Evolutionary conservation across 306 rosid genomes (phyloP).

Genomic region (Phaseolus lunatus): DNA sequence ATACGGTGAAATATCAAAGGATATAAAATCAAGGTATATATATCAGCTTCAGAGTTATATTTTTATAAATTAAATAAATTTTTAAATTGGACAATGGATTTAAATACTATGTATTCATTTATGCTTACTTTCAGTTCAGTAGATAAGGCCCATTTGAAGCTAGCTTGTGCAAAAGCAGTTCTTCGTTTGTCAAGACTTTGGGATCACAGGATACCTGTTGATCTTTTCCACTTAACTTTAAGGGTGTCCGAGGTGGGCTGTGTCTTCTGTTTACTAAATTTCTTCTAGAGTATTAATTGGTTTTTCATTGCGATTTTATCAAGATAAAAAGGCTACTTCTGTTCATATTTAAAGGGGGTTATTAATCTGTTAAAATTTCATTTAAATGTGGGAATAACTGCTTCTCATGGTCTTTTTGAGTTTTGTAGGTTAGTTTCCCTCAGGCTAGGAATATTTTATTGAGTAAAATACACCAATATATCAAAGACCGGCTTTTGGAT

Average conservation of each 20-base stretch:
- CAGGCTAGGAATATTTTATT: slow-evolving; percentile 81
- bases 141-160: slow-evolving; percentile 90
- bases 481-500: slow-evolving; percentile 90
- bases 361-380: slow-evolving; percentile 38
- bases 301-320: slow-evolving; percentile 37
- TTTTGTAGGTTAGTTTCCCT: slow-evolving; percentile 74
- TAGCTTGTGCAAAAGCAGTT: slow-evolving; percentile 95
- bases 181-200: slow-evolving; percentile 86
- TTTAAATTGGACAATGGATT: slow-evolving; percentile 38
- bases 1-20: slow-evolving; percentile 86
- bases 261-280: slow-evolving; percentile 34
- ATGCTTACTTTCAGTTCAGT: slow-evolving; percentile 73
- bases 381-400: slow-evolving; percentile 42
- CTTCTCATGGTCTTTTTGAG: slow-evolving; percentile 49
- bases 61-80: background rate
- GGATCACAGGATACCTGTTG: slow-evolving; percentile 90
- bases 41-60: slow-evolving; percentile 39
- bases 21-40: slow-evolving; percentile 83
- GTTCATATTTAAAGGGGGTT: slow-evolving; percentile 7
- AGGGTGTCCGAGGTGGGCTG: slow-evolving; percentile 76
- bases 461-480: slow-evolving; percentile 83
- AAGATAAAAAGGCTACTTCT: slow-evolving; percentile 31
- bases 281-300: slow-evolving; percentile 32
- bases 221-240: slow-evolving; percentile 80
- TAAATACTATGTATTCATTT: slow-evolving; percentile 41